Evolutionary conservation across 805 yeast genomes (phyloP), one percentile per base, ranked within the genome.

Genomic region (Candida krabiensis): DNA sequence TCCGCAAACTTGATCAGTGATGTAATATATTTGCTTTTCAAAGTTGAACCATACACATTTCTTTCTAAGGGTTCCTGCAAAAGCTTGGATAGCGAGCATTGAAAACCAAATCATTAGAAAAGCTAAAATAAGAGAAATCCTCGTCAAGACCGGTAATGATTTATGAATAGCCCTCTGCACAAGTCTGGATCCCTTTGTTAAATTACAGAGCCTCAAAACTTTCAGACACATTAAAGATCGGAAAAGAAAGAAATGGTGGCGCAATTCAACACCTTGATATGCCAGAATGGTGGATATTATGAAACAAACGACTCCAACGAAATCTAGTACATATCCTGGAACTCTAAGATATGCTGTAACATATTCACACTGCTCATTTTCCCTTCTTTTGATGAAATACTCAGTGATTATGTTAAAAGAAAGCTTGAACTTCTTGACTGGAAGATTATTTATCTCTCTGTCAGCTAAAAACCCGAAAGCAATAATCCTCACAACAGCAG

Each of bases 31-130:
- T 11, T 21, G 9, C 40, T 83, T 79, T 28, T 64, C 53, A 1
- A 89, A 89, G 48, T 86, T 83, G 2, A 71, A 66, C 93, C 95
- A 88, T 2, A 85, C 86, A 57, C 96, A 88, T 13, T 74, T 82
- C 31, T 96, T 67, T 33, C 84, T 67, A 1, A 86, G 66, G 0
- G 96, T 86, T 0, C 88, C 77, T 48, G 80, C 79, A 63, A 88
- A 88, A 17, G 88, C 75, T 51, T 87, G 96, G 0, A 84, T 84
- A 1, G 96, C 95, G 14, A 86, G 71, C 26, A 88, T 79, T 0
- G 89, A 83, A 59, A 86, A 84, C 28, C 87, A 67, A 1, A 80
- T 55, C 83, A 91, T 82, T 60, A 89, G 86, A 50, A 85, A 86
- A 2, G 73, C 70, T 19, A 88, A 69, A 66, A 88, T 83, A 5